These are phyloP conservation scores for Diaporthe capsici DNA, from an alignment of 2,329 filamentous ascomycete species.

Conservation along the genomic window DNA sequence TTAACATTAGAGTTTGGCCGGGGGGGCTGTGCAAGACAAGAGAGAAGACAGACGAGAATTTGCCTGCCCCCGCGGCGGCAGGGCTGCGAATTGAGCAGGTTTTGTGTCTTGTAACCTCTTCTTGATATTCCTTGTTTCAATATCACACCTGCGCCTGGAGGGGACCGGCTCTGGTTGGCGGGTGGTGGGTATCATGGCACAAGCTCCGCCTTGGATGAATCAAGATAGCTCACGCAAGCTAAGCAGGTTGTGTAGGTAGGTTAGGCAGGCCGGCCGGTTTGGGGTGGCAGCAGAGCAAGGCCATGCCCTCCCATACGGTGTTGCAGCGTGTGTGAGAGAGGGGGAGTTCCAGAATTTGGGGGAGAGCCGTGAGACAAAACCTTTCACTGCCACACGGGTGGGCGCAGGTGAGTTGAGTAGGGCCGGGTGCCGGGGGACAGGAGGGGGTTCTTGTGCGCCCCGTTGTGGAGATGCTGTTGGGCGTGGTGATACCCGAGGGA, in stretches of 20 bases:
- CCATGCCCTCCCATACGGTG: conserved; percentile 21
- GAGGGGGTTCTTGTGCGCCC: background rate
- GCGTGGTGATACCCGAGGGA: conserved; percentile 23
- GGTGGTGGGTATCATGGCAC: conserved; percentile 16
- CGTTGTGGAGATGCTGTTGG: conserved; percentile 1
- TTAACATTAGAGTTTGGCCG: conserved; percentile 23
- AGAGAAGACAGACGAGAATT: background rate
- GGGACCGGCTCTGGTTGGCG: conserved; percentile 19
- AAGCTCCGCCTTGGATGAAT: conserved; percentile 23
- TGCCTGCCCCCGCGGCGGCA: conserved; percentile 3
- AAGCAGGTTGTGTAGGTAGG: background rate
- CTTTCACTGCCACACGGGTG: conserved; percentile 10
- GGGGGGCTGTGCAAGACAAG: conserved; percentile 18
- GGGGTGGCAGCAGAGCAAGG: conserved; percentile 2
- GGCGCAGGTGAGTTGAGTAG: background rate
- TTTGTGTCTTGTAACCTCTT: conserved; percentile 1
- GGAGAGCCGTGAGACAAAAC: conserved; percentile 29
- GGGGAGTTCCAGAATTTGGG: background rate
- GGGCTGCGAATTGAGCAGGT: conserved; percentile 8
- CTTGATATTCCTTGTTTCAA: conserved; percentile 26
- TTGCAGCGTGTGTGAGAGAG: conserved; percentile 7
- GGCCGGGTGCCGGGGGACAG: background rate
- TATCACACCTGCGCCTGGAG: conserved; percentile 12
- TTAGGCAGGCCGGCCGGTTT: background rate
- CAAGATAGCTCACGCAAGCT: background rate